Evolutionary conservation across 106 monocot genomes (phyloP).

Genomic region (Dendrobium chrysotoxum): DNA sequence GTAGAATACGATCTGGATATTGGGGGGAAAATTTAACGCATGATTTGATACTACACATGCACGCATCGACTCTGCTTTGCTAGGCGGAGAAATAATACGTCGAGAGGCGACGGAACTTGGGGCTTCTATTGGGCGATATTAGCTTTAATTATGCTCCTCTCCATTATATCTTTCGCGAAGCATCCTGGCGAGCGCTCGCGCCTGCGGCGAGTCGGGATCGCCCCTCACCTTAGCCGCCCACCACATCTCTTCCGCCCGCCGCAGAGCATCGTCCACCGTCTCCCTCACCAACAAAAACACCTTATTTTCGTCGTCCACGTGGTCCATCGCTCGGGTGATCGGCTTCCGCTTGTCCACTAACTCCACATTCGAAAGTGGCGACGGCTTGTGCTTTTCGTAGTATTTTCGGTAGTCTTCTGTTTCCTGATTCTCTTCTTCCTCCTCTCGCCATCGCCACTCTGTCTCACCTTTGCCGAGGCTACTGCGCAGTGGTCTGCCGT

Average conservation of each 20-base stretch:
- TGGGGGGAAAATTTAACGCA: no score
- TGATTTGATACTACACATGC: no score
- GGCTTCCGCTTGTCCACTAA: conserved; percentile 57
- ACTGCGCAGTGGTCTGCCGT: conserved; percentile 13
- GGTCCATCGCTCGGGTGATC: conserved; percentile 25
- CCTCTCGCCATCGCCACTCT: conserved; percentile 4
- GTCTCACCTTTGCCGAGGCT: neutral
- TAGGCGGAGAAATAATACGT: no score
- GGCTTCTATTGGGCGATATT: no score
- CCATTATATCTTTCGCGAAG: no score
- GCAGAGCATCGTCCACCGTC: conserved; percentile 42
- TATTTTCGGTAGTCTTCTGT: conserved; percentile 11
- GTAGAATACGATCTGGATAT: no score
- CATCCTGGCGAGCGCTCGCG: conserved; percentile 20
- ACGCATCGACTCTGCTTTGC: no score
- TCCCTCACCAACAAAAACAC: conserved; percentile 7
- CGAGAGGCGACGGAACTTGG: no score
- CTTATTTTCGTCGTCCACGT: conserved; percentile 1
- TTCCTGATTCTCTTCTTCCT: conserved; percentile 12
- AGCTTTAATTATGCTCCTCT: no score
- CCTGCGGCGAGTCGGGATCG: conserved; percentile 40
- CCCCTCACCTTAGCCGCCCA: conserved; percentile 28
- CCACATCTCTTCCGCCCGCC: conserved; percentile 48
- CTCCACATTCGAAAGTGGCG: conserved; percentile 45
- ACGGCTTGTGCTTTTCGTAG: conserved; percentile 48